Percentiles rank a stretch among this genome's conserved stretches.
Conservation (phyloP, 1,139 yeast species). For the Saccharomyces hybrid region DNA sequence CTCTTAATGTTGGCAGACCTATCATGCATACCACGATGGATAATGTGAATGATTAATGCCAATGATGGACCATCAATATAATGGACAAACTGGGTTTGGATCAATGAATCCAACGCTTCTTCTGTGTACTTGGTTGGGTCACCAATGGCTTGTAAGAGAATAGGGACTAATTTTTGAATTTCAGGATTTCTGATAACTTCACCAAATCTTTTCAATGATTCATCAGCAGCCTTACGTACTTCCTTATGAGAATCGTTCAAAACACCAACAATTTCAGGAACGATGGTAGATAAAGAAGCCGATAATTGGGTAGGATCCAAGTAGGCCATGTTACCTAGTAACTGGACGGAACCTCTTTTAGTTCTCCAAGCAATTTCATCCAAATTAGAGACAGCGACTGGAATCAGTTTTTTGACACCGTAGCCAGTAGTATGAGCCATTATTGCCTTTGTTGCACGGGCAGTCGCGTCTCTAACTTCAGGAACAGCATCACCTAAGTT, state of each 20-base stretch:
- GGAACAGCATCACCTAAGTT: slow-evolving; percentile 77
- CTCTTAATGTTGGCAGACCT: slow-evolving; percentile 86
- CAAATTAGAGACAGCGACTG: slow-evolving; percentile 76
- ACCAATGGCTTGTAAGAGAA: slow-evolving; percentile 82
- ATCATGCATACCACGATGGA: slow-evolving; percentile 91
- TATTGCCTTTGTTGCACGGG: slow-evolving; percentile 75
- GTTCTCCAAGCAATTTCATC: slow-evolving; percentile 95
- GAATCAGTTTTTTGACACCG: slow-evolving; percentile 87
- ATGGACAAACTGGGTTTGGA: slow-evolving; percentile 89
- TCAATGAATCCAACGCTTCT: slow-evolving; percentile 74
- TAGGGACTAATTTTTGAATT: slow-evolving; percentile 85
- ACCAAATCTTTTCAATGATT: slow-evolving; percentile 81
- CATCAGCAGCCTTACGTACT: slow-evolving; percentile 91
- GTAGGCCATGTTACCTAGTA: slow-evolving; percentile 96
- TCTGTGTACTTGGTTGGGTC: slow-evolving; percentile 91
- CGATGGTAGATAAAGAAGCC: slow-evolving; percentile 76
- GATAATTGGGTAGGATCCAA: slow-evolving; percentile 92
- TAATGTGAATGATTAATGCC: slow-evolving; percentile 88
- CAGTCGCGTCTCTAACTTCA: slow-evolving; percentile 86
- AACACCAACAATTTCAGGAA: slow-evolving; percentile 94
- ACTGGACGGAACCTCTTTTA: slow-evolving; percentile 92
- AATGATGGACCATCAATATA: slow-evolving; percentile 97
- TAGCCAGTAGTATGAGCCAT: slow-evolving; percentile 89
- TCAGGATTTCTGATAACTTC: slow-evolving; percentile 97
- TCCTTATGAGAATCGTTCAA: slow-evolving; percentile 93